Percentiles rank a stretch among this genome's conserved stretches.
Conservation (phyloP, 2,329 filamentous ascomycete genomes). For the Hymenoscyphus fructigenus region DNA sequence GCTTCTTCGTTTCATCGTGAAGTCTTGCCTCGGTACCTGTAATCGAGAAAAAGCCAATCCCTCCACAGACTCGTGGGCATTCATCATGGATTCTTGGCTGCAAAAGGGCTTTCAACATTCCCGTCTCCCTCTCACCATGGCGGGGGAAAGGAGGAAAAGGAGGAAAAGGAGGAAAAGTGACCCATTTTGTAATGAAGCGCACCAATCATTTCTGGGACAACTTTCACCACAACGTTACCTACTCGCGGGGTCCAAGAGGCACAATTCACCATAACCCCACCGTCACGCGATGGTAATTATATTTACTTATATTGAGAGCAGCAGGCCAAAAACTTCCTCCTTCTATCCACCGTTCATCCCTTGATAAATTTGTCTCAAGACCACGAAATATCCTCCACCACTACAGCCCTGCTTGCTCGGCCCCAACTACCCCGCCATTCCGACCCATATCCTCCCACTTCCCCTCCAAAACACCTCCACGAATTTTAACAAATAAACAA, state of each 20-base stretch:
- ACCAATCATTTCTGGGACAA: not conserved
- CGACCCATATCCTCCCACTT: slow-evolving; percentile 13
- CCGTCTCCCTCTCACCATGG: not conserved
- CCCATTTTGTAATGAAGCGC: not conserved
- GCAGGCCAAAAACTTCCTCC: not conserved
- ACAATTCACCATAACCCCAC: not conserved
- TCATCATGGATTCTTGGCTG: not conserved
- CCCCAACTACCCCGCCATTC: slow-evolving; percentile 11
- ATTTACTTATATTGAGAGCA: not conserved
- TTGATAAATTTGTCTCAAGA: not conserved
- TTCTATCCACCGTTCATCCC: not conserved
- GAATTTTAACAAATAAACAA: slow-evolving; percentile 11
- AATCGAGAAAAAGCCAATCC: not conserved
- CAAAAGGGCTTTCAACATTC: not conserved
- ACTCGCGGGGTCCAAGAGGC: not conserved
- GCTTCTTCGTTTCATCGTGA: not conserved
- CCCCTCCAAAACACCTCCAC: slow-evolving; percentile 4
- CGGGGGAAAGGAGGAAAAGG: not conserved
- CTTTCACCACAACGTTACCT: not conserved
- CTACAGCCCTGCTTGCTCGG: not conserved
- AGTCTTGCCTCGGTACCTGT: not conserved
- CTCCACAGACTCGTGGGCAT: not conserved
- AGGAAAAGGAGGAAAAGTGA: not conserved
- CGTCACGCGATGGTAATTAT: not conserved
- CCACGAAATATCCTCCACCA: not conserved